These are phyloP conservation scores for Penicillium occitanis DNA, from an alignment of 2,329 filamentous ascomycete species.

Conservation along the genomic window DNA sequence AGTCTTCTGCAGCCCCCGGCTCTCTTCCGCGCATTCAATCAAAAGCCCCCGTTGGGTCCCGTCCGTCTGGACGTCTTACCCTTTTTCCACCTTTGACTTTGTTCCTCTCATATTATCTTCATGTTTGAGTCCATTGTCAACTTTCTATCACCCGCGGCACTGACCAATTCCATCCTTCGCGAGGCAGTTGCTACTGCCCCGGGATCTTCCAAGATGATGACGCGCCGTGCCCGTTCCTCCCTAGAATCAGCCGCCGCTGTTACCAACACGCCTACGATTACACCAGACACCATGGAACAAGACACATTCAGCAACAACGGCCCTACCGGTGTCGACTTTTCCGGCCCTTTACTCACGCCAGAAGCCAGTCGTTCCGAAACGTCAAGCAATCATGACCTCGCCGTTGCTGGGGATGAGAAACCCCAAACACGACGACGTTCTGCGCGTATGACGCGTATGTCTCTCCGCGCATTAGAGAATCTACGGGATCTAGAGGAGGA, in stretches of 20 bases:
- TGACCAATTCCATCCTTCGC: constrained; percentile 17
- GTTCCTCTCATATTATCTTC: constrained; percentile 13
- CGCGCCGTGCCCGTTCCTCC: constrained; percentile 30
- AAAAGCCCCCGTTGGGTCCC: constrained; percentile 10
- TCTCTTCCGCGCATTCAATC: constrained; percentile 13
- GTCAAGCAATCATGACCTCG: constrained; percentile 42
- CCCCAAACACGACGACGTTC: constrained; percentile 34
- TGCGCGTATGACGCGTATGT: constrained; percentile 44
- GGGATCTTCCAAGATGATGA: constrained; percentile 29
- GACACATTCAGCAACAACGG: constrained; percentile 30
- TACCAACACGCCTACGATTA: constrained; percentile 28
- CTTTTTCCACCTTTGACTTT: background rate
- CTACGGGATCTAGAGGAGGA: constrained; percentile 30
- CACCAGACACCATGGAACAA: constrained; percentile 19
- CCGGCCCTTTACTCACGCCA: constrained; percentile 44
- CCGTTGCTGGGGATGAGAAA: constrained; percentile 35
- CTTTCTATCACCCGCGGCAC: constrained; percentile 22
- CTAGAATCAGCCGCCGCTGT: constrained; percentile 32
- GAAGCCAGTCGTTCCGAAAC: constrained; percentile 47
- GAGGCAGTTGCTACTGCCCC: constrained; percentile 18
- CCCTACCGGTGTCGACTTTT: constrained; percentile 36
- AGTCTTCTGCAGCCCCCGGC: constrained; percentile 6
- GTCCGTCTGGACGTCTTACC: constrained; percentile 3
- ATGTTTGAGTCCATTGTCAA: constrained; percentile 24
- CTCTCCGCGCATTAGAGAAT: constrained; percentile 34